Evolutionary conservation across 1,284 basidiomycete genomes (phyloP).

Genomic region (Pseudozyma flocculosa): DNA sequence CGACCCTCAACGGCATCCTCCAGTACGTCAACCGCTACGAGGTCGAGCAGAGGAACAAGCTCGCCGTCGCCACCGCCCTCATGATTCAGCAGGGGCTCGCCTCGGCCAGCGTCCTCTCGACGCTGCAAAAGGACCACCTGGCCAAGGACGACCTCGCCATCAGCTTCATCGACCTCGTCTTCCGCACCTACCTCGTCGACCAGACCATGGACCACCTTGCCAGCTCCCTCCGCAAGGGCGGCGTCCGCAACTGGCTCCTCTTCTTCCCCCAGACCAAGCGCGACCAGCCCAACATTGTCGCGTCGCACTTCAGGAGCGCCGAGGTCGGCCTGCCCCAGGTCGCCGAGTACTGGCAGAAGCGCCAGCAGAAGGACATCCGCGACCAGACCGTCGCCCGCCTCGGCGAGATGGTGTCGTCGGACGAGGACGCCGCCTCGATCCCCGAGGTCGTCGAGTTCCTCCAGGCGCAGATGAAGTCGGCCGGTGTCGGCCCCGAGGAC

Average conservation of each 20-base stretch:
- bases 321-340: conserved; percentile 71
- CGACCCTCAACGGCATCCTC: conserved; percentile 76
- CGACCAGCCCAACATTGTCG: conserved; percentile 68
- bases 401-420: conserved; percentile 62
- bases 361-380: conserved; percentile 35
- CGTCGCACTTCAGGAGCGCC: conserved; percentile 76
- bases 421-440: conserved; percentile 45
- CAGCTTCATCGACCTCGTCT: conserved; percentile 74
- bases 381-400: conserved; percentile 66
- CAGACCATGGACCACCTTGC: conserved; percentile 68
- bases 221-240: conserved; percentile 70
- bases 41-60: conserved; percentile 67
- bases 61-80: conserved; percentile 77
- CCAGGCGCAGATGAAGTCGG: conserved; percentile 11
- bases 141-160: conserved; percentile 81
- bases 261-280: conserved; percentile 84
- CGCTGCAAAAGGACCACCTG: conserved; percentile 87
- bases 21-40: conserved; percentile 72
- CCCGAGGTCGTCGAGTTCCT: conserved; percentile 29
- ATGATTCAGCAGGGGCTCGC: conserved; percentile 79
- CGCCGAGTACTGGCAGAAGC: conserved; percentile 61
- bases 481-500: conserved; percentile 61
- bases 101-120: conserved; percentile 73
- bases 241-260: conserved; percentile 77
- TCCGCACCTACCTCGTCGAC: conserved; percentile 75